Evolutionary conservation across 2,329 filamentous ascomycete species (phyloP).

Genomic region (Thermoascus crustaceus): DNA sequence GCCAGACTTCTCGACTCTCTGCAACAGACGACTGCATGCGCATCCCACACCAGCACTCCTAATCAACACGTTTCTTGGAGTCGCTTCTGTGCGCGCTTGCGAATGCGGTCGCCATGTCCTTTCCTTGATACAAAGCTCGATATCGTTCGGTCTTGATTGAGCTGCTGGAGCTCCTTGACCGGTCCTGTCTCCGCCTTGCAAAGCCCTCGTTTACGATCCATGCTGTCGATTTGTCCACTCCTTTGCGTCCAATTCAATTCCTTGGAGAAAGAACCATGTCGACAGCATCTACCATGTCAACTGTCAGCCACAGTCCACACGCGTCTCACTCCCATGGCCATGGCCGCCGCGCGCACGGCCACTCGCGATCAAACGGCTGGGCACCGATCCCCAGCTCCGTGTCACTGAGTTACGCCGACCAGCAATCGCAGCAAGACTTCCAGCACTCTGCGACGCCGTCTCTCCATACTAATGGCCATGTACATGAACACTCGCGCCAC

Average conservation of each 20-base stretch:
- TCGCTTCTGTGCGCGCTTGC: no score
- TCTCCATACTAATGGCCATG: not conserved
- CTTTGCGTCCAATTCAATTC: slow-evolving; percentile 10
- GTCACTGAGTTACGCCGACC: slow-evolving; percentile 15
- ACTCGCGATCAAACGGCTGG: slow-evolving; percentile 26
- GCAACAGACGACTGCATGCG: no score
- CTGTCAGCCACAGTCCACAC: slow-evolving; percentile 20
- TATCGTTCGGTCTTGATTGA: slow-evolving; percentile 2
- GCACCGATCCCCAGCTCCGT: slow-evolving; percentile 20
- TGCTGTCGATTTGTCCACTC: not conserved
- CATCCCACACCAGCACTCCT: no score
- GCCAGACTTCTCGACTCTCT: no score
- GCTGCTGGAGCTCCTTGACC: slow-evolving; percentile 7
- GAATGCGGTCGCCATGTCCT: no score
- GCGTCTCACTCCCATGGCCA: slow-evolving; percentile 19
- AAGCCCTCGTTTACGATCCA: not conserved
- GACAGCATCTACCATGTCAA: slow-evolving; percentile 22
- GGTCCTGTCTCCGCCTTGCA: slow-evolving; percentile 5
- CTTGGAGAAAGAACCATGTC: slow-evolving; percentile 22
- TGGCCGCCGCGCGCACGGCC: slow-evolving; percentile 23
- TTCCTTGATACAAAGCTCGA: not conserved
- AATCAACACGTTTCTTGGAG: no score
- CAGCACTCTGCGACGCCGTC: not conserved
- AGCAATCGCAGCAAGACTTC: slow-evolving; percentile 13
- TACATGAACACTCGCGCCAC: not conserved